Evolutionary conservation across 257 asterid species (phyloP).

Genomic region (Nicotiana benthamiana): DNA sequence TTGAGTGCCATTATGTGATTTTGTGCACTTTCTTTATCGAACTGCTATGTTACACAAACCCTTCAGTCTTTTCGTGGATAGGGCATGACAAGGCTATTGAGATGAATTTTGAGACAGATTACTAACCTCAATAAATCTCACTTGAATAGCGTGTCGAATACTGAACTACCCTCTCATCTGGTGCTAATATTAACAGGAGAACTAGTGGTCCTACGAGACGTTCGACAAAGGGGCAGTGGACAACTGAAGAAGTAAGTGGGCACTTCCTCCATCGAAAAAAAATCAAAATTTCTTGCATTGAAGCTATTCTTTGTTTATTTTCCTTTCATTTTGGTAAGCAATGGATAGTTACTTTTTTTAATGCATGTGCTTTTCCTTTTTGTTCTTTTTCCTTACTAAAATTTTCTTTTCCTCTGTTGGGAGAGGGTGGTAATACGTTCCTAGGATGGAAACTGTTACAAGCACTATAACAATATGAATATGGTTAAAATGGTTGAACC

Average conservation of each 20-base stretch:
- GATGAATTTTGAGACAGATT: background rate
- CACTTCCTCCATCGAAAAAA: background rate
- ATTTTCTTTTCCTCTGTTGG: background rate
- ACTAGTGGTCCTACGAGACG: conserved; percentile 96
- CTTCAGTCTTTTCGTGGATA: background rate
- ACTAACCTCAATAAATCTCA: background rate
- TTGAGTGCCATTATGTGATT: background rate
- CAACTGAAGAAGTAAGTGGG: conserved; percentile 73
- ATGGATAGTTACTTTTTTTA: background rate
- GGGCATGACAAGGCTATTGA: background rate
- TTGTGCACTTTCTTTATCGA: background rate
- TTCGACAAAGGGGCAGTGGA: conserved; percentile 99
- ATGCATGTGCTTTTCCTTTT: background rate
- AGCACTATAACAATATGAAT: background rate
- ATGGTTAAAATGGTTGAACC: background rate
- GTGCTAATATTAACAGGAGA: conserved; percentile 47
- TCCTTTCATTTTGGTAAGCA: background rate
- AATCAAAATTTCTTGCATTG: background rate
- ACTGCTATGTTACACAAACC: background rate
- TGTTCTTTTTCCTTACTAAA: background rate
- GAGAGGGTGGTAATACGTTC: background rate
- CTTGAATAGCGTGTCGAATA: background rate
- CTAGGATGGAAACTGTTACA: background rate
- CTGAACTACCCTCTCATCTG: conserved; percentile 7
- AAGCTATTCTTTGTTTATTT: background rate